Evolutionary conservation across 495 filamentous ascomycete genomes (phyloP), one percentile per base, ranked within the genome.

Genomic region (Trichocladium uniseriatum): DNA sequence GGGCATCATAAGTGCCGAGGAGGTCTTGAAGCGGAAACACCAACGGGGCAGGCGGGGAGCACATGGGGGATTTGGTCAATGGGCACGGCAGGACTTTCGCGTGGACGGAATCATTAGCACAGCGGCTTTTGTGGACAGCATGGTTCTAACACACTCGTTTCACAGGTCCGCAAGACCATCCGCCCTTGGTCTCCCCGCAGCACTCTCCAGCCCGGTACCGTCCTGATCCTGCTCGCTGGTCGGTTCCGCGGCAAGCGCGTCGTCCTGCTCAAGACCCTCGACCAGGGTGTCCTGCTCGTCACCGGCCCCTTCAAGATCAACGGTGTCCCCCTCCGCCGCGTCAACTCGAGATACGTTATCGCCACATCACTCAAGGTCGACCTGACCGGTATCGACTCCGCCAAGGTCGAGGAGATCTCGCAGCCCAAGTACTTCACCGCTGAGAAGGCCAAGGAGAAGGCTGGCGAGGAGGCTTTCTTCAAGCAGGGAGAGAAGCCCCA

Each of bases 211-310:
- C 94, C 92, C 68, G 94, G 94, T 69, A 83, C 87, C 67, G 78
- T 97, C 64, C 82, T 99, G 64, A 97, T 99, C 72, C 87, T 99
- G 69, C 87, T 99, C 65, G 92, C 94, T 73, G 94, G 94, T 63
- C 92, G 94, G 67, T 99, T 97, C 87, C 92, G 94, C 63, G 94
- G 94, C 78, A 97, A 96, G 87, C 94, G 94, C 68, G 94, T 99
- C 65, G 77, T 99, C 67, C 89, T 95, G 71, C 86, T 99, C 70
- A 97, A 96, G 80, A 78, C 83, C 75, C 89, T 99, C 67, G 74
- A 84, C 63, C 86, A 95, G 77, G 94, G 94, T 73, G 86, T 96
- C 55, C 89, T 99, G 66, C 88, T 99, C 65, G 86, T 99, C 58
- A 99, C 94, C 64, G 94, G 94, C 59, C 94, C 94, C 65, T 99